Evolutionary conservation across 1,284 basidiomycete species (phyloP), one percentile per base, ranked within the genome.

Genomic region (Microbotryomycetes sp.): DNA sequence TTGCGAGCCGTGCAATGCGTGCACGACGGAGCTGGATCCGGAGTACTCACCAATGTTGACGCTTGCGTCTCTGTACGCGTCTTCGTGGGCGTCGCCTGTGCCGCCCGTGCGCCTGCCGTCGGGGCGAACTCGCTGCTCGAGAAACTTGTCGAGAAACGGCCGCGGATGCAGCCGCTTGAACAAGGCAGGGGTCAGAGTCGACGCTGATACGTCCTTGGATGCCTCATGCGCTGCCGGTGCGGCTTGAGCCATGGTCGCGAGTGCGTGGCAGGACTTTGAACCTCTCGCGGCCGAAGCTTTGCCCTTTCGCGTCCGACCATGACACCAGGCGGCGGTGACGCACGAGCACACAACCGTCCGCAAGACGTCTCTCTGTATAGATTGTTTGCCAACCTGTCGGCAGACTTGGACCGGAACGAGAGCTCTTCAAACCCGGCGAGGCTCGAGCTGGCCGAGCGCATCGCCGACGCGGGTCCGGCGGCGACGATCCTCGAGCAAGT

Each of bases 101-200:
- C 23, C 5, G 16, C 57, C 6, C 48, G 18, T 21, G n/a, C 77
- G 76, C 23, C 89, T 78, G 9, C 88, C 88, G 73, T 92, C 89
- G 0, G 88, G 87, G 49, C 89, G 76, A 52, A 86, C 79, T 2
- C 82, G 79, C 71, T 89, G 83, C 6, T 80, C 78, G 23, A 91
- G 75, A 74, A 90, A 92, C 27, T 86, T 81, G 70, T 88, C 84
- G 51, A 91, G 81, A 74, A 91, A 92, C 24, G 83, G 81, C 48
- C 81, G 81, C 0, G 90, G 89, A 71, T 91, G 88, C 1, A 93
- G 79, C 4, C 88, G 83, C 72, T 89, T 85, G 76, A 89, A 92
- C 11, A 86, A 83, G 2, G 83, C 80, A 1, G 64, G 70, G 3
- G 64, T 71, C 30, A 66, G 52, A 27, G 56, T 54, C 31, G 61